phyloP scores from a whole-genome alignment of 2,329 filamentous ascomycete species.

The Sporothrix sp. region DNA sequence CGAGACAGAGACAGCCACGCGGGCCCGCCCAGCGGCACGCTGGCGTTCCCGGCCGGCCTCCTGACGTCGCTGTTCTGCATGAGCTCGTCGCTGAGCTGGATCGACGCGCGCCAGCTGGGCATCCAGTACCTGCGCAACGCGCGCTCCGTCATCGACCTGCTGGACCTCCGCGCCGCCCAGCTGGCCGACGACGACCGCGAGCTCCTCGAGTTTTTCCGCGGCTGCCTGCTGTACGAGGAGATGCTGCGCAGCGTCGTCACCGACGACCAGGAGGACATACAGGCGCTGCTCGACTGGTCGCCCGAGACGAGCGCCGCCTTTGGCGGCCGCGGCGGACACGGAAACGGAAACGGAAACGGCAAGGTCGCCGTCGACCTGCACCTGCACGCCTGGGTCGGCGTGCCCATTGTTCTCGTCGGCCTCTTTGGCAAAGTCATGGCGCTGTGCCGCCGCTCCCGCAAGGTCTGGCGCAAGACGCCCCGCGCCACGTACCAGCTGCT shows the following conservation, averaged over 20 bases:
- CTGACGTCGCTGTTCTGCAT: slow-evolving; percentile 32
- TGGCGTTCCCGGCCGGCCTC: slow-evolving; percentile 25
- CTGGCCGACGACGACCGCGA: slow-evolving; percentile 21
- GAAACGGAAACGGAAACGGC: no score
- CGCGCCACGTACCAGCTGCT: slow-evolving; percentile 21
- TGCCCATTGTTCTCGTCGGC: slow-evolving; percentile 26
- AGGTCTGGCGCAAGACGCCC: slow-evolving; percentile 18
- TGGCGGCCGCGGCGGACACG: neutral
- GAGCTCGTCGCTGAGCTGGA: slow-evolving; percentile 32
- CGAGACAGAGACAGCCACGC: no score
- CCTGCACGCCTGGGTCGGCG: slow-evolving; percentile 31
- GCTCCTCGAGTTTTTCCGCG: slow-evolving; percentile 29
- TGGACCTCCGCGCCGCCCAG: slow-evolving; percentile 6
- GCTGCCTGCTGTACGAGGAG: slow-evolving; percentile 32
- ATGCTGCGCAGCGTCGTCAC: slow-evolving; percentile 30
- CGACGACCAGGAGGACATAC: slow-evolving; percentile 23
- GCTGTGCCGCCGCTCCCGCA: slow-evolving; percentile 28
- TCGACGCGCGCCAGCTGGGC: slow-evolving; percentile 25
- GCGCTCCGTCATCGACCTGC: slow-evolving; percentile 17
- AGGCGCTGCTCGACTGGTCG: slow-evolving; percentile 13
- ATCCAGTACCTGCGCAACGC: slow-evolving; percentile 20
- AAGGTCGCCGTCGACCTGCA: neutral
- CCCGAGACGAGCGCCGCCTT: neutral
- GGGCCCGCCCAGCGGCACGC: neutral
- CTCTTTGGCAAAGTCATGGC: slow-evolving; percentile 28